Evolutionary conservation across 768 basidiomycete genomes (phyloP), one percentile per base, ranked within the genome.

Genomic region (Pulveroboletus sp.): DNA sequence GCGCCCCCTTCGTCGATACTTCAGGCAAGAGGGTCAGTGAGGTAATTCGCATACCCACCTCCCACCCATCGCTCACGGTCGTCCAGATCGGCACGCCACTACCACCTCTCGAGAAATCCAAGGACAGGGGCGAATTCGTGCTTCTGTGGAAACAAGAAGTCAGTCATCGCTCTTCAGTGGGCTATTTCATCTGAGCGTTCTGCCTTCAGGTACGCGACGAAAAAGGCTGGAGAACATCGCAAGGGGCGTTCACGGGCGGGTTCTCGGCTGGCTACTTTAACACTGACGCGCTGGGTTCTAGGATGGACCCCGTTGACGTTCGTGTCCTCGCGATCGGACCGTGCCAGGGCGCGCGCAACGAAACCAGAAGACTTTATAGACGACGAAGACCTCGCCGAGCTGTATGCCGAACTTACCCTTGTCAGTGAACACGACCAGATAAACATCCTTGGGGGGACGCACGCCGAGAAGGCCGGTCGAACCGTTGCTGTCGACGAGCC

Each of bases 231-330:
- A 73, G 92, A 56, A 75, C 96, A 49, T 73, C 98, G n/a, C 96
- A 99, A 64, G 96, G 96, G 4, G 96, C 96, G 4, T 99, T 98
- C 72, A 97, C 94, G 0, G 96, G 96, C 20, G 96, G 96, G 11
- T 99, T 93, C 76, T 93, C 89, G 47, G 96, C 96, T 23, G 95
- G 95, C 0, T 97, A 97, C 71, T 97, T 86, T 74, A 98, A 98
- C 68, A 79, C 86, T n/a, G n/a, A n/a, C n/a, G n/a, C 2, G 95
- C 94, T 30, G 96, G 96, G 2, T 93, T 12, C 0, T 57, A 96
- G 94, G 95, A 83, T 99, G 94, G 93, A 68, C 91, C 8, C 96
- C 96, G 0, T 79, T 87, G 29, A 89, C 90, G 3, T 99, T 98
- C 68, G 83, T 89, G 13, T 97, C 95, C 0, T 96, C 94, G 7